A percentile compares a stretch with the other conserved stretches of the same genome.
Evolutionary conservation across 2,329 filamentous ascomycete genomes (phyloP).

Genomic region (Cercospora sp.): DNA sequence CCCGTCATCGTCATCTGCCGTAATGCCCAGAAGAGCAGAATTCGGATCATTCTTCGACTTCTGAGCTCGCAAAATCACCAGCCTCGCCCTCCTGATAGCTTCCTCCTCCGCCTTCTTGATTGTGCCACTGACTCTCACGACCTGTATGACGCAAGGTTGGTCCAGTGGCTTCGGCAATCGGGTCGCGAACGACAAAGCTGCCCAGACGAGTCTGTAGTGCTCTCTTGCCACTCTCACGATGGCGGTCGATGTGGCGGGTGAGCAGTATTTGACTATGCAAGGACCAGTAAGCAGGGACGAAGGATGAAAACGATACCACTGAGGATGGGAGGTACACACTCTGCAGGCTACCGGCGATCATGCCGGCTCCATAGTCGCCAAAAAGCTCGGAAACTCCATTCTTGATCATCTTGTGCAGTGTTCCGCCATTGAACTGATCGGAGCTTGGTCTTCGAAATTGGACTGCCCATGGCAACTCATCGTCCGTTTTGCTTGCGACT

Average conservation of each 20-base stretch:
- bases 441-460: constrained; percentile 78
- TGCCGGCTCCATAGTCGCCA: constrained; percentile 84
- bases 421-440: constrained; percentile 65
- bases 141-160: constrained; percentile 73
- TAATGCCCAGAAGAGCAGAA: not conserved
- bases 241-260: constrained; percentile 86
- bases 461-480: constrained; percentile 60
- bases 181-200: constrained; percentile 78
- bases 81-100: constrained; percentile 74
- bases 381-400: constrained; percentile 71
- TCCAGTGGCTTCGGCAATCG: constrained; percentile 62
- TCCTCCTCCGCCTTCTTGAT: constrained; percentile 91
- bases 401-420: constrained; percentile 69
- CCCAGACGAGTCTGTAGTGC: constrained; percentile 87
- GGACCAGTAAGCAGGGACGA: no score
- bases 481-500: constrained; percentile 32
- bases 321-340: constrained; percentile 41
- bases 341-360: constrained; percentile 67
- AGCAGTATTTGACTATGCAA: constrained; percentile 87
- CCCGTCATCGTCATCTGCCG: constrained; percentile 31
- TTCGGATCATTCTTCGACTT: constrained; percentile 40
- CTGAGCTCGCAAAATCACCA: constrained; percentile 68
- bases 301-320: no score
- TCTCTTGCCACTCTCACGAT: constrained; percentile 82
- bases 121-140: constrained; percentile 86